Percentiles rank a stretch among this genome's conserved stretches.
phyloP scores from a whole-genome alignment of 139 green algal species.

The Picochlorum sp. region DNA sequence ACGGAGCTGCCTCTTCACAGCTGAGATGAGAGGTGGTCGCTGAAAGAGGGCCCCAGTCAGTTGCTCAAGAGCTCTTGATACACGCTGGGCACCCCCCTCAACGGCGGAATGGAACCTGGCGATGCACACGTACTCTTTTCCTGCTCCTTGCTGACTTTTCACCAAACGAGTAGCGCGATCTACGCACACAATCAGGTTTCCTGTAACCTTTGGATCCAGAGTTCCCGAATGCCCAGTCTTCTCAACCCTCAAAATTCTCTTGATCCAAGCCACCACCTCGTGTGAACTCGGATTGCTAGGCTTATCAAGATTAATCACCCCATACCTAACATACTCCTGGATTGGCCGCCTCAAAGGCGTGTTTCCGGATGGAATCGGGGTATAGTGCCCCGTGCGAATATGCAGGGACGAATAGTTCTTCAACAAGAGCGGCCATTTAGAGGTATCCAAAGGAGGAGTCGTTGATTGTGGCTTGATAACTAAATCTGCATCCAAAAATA shows the following conservation, averaged over 20 bases:
- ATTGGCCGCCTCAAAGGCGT: constrained; percentile 83
- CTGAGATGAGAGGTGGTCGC: constrained; percentile 93
- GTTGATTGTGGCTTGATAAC: constrained; percentile 23
- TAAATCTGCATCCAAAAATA: constrained; percentile 6
- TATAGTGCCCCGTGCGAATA: constrained; percentile 96
- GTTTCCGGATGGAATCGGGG: constrained; percentile 85
- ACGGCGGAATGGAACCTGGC: constrained; percentile 64
- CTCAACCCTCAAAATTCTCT: constrained; percentile 92
- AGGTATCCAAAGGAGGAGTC: constrained; percentile 79
- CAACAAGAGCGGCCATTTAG: constrained; percentile 91
- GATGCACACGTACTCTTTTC: constrained; percentile 98
- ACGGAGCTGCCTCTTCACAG: constrained; percentile 97
- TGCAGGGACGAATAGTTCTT: constrained; percentile 95
- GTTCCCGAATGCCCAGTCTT: constrained; percentile 98
- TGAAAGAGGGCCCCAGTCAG: constrained; percentile 84
- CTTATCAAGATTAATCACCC: constrained; percentile 98
- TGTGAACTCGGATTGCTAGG: constrained; percentile 94
- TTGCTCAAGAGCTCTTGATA: constrained; percentile 59
- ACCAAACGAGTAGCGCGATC: constrained; percentile 97
- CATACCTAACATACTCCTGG: constrained; percentile 93
- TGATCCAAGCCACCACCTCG: constrained; percentile 95
- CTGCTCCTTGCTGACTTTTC: constrained; percentile 95
- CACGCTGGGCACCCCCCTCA: constrained; percentile 51
- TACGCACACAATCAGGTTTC: constrained; percentile 95
- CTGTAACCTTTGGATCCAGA: constrained; percentile 90